Percentiles rank a stretch among this genome's conserved stretches.
Conservation (phyloP, 2,329 filamentous ascomycete genomes). For the Venturia aucupariae region DNA sequence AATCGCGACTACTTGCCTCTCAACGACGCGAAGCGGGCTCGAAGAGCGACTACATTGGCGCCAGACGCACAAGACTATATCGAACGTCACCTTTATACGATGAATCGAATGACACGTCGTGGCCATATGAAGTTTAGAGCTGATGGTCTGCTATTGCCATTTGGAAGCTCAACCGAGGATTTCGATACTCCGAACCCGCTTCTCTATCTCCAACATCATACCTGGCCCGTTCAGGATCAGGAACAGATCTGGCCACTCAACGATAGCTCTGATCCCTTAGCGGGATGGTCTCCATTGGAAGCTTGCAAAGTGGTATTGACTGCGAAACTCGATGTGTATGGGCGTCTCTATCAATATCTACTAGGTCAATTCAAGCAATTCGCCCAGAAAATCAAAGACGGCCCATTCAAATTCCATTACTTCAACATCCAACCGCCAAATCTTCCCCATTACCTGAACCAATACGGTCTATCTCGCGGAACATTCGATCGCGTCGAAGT, state of each 20-base stretch:
- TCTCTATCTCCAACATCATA: conserved; percentile 18
- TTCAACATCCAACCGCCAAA: conserved; percentile 21
- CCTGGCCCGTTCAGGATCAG: conserved; percentile 29
- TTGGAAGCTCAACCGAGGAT: conserved; percentile 23
- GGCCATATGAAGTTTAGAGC: conserved; percentile 25
- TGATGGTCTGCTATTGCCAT: conserved; percentile 35
- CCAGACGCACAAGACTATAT: conserved; percentile 25
- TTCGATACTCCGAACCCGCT: conserved; percentile 35
- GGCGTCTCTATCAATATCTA: conserved; percentile 30
- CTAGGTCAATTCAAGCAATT: conserved; percentile 25
- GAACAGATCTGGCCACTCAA: conserved; percentile 28
- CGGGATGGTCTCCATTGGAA: conserved; percentile 29
- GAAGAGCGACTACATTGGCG: conserved; percentile 24
- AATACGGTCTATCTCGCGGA: conserved; percentile 6
- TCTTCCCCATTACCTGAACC: conserved; percentile 19
- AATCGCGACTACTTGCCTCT: conserved; percentile 21
- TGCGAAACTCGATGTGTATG: conserved; percentile 31
- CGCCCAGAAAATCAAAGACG: conserved; percentile 20
- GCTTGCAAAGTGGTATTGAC: conserved; percentile 19
- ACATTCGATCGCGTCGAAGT: conserved; percentile 34
- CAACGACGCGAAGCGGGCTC: conserved; percentile 20
- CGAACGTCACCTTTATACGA: conserved; percentile 23
- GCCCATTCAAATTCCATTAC: conserved; percentile 23
- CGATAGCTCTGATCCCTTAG: conserved; percentile 29
- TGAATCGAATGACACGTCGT: conserved; percentile 22